Percentiles rank a stretch among this genome's conserved stretches.
These are phyloP conservation scores for Bipolaris zeicola DNA, from an alignment of 2,329 filamentous ascomycete species.

Conservation along the genomic window DNA sequence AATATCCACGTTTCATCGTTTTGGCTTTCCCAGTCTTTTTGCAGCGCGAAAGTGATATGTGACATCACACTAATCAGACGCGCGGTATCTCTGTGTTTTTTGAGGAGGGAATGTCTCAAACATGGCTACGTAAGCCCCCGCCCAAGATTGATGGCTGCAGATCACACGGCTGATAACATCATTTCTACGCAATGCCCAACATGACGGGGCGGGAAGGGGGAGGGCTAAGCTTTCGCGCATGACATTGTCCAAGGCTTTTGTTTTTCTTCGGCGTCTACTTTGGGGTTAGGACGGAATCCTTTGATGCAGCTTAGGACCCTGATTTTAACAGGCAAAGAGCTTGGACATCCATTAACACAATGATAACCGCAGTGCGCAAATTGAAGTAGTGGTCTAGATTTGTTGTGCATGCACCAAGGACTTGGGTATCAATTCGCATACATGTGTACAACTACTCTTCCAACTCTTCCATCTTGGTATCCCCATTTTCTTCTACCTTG, in stretches of 20 bases:
- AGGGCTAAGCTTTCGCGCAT: constrained; percentile 8
- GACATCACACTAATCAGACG: neutral
- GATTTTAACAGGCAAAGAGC: too few species aligned
- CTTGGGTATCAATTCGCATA: constrained; percentile 5
- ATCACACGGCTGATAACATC: neutral
- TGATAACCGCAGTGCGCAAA: too few species aligned
- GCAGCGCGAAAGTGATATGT: neutral
- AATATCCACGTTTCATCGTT: constrained; percentile 1
- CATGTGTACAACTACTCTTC: neutral
- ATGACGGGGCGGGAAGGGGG: neutral
- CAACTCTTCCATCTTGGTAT: neutral
- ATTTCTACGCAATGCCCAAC: neutral
- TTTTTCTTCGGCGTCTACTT: neutral
- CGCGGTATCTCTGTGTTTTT: too few species aligned
- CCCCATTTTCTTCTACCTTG: too few species aligned
- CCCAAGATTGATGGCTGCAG: too few species aligned
- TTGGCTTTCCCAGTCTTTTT: neutral
- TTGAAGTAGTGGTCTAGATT: too few species aligned
- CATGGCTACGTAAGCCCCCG: too few species aligned
- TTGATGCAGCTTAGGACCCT: too few species aligned
- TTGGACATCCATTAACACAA: too few species aligned
- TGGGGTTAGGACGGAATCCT: neutral
- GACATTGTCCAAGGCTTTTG: constrained; percentile 12
- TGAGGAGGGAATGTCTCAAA: too few species aligned
- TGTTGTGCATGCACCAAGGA: neutral